These are phyloP conservation scores for Athelia sp. DNA, from an alignment of 1,284 basidiomycete species.

Conservation along the genomic window DNA sequence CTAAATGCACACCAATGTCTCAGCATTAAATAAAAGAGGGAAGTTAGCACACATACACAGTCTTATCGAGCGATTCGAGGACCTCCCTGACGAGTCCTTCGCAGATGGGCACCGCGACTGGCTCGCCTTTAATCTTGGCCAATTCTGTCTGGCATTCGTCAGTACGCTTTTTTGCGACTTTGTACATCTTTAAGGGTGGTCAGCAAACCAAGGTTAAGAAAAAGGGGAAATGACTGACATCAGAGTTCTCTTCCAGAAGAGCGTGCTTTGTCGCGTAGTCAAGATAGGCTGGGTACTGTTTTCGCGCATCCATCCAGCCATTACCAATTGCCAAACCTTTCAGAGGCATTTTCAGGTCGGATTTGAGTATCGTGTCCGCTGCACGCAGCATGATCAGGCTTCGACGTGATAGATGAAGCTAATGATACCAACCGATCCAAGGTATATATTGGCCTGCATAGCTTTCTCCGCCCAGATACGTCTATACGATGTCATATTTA, in stretches of 20 bases:
- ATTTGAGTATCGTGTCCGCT: slow-evolving; percentile 80
- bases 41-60: slow-evolving; percentile 39
- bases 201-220: not conserved
- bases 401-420: slow-evolving; percentile 8
- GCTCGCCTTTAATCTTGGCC: slow-evolving; percentile 38
- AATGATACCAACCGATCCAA: slow-evolving; percentile 66
- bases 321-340: slow-evolving; percentile 92
- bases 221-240: slow-evolving; percentile 35
- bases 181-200: slow-evolving; percentile 47
- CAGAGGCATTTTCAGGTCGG: slow-evolving; percentile 53
- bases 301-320: slow-evolving; percentile 90
- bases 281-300: slow-evolving; percentile 88
- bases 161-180: slow-evolving; percentile 55
- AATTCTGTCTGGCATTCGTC: slow-evolving; percentile 54
- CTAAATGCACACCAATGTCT: too few relatives aligned
- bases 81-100: slow-evolving; percentile 63
- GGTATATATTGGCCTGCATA: slow-evolving; percentile 99
- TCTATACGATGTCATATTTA: slow-evolving; percentile 41
- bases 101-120: slow-evolving; percentile 65
- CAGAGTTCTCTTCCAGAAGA: slow-evolving; percentile 70
- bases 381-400: slow-evolving; percentile 2
- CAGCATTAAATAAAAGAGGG: too few relatives aligned
- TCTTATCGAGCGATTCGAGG: slow-evolving; percentile 54
- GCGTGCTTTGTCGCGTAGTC: slow-evolving; percentile 84
- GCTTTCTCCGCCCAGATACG: slow-evolving; percentile 89